phyloP scores from a whole-genome alignment of 1,139 yeast genomes.

The Geotrichum phurueaensis region DNA sequence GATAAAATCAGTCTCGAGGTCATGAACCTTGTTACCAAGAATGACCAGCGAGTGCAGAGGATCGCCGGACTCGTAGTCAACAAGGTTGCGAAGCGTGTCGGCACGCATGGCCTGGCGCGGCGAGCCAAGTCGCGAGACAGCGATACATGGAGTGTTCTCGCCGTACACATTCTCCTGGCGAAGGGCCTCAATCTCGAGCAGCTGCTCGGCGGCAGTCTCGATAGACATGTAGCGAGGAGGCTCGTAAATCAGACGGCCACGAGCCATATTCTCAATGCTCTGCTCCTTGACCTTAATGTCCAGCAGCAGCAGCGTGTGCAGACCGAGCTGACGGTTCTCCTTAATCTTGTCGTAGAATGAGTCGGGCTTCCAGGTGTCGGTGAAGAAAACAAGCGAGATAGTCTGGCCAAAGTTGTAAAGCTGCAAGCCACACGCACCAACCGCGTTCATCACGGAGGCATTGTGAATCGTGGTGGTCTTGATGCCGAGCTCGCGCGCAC shows the following conservation, averaged over 20 bases:
- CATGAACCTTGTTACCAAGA: conserved; percentile 91
- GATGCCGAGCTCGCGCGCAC: conserved; percentile 82
- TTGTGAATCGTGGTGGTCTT: conserved; percentile 81
- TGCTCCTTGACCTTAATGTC: conserved; percentile 97
- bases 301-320: conserved; percentile 79
- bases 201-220: conserved; percentile 79
- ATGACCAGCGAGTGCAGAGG: conserved; percentile 89
- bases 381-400: conserved; percentile 89
- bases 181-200: conserved; percentile 76
- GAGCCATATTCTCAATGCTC: conserved; percentile 86
- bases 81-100: conserved; percentile 63
- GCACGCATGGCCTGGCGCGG: conserved; percentile 79
- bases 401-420: conserved; percentile 95
- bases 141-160: conserved; percentile 84
- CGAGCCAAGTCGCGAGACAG: conserved; percentile 85
- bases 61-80: conserved; percentile 83
- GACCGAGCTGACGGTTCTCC: conserved; percentile 85
- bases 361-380: conserved; percentile 94
- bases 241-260: conserved; percentile 86
- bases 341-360: conserved; percentile 82
- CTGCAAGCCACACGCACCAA: conserved; percentile 96
- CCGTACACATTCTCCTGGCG: conserved; percentile 67
- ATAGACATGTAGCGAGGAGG: conserved; percentile 97
- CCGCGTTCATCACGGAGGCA: conserved; percentile 97
- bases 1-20: conserved; percentile 80